These are phyloP conservation scores for Misopates orontium DNA, from an alignment of 257 asterid species.

Conservation along the genomic window DNA sequence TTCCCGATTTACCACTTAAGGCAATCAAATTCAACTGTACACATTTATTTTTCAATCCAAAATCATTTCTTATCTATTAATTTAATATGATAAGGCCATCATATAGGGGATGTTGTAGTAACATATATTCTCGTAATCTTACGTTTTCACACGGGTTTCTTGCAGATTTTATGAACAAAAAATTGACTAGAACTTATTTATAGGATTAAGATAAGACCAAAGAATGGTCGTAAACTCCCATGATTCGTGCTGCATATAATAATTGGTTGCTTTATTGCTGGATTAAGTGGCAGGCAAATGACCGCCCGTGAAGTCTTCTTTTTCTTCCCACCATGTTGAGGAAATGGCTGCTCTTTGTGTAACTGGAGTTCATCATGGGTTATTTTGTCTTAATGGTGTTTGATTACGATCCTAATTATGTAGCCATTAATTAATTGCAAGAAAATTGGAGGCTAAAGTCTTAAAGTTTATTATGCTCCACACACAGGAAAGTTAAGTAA, in stretches of 20 bases:
- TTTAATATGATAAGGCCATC: neutral
- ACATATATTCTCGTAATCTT: constrained; percentile 26
- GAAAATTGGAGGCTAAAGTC: too few relatives aligned
- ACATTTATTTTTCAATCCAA: neutral
- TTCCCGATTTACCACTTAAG: neutral
- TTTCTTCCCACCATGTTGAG: constrained; percentile 9
- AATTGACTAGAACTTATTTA: constrained; percentile 22
- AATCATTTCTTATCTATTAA: neutral
- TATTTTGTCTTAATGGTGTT: neutral
- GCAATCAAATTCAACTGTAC: constrained; percentile 28
- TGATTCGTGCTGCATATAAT: constrained; percentile 33
- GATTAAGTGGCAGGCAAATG: constrained; percentile 21
- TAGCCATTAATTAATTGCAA: too few relatives aligned
- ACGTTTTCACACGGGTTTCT: constrained; percentile 44
- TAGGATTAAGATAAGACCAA: constrained; percentile 15
- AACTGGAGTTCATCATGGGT: neutral
- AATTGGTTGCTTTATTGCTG: constrained; percentile 22
- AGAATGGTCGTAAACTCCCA: constrained; percentile 17
- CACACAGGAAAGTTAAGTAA: too few relatives aligned
- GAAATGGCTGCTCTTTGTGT: neutral
- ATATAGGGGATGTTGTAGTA: neutral
- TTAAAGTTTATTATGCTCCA: too few relatives aligned
- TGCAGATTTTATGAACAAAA: constrained; percentile 12
- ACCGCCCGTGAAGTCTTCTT: constrained; percentile 28
- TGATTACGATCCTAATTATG: too few relatives aligned